Conservation (phyloP, 495 filamentous ascomycete genomes). For the Aspergillus sclerotiicarbonarius region DNA sequence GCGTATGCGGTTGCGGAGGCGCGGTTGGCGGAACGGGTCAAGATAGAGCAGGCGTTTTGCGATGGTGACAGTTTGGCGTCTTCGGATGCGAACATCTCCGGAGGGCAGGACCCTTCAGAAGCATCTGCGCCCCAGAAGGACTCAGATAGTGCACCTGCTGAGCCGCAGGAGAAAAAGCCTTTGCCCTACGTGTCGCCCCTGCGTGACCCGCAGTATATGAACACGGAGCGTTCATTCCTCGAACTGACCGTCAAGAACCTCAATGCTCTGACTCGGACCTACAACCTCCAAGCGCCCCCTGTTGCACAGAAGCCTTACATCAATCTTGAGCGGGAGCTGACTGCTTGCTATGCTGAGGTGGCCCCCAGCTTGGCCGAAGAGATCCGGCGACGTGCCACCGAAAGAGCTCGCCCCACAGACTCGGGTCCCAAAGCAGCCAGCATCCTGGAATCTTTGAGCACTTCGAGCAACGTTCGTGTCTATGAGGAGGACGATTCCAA, state of each 20-base stretch:
- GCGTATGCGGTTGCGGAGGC: constrained; percentile 73
- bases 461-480: constrained; percentile 52
- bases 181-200: constrained; percentile 41
- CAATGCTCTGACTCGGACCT: constrained; percentile 78
- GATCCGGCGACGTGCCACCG: constrained; percentile 66
- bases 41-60: constrained; percentile 46
- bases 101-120: not conserved
- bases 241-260: constrained; percentile 74
- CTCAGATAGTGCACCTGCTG: not conserved
- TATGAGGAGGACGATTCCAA: constrained; percentile 69
- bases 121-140: not conserved
- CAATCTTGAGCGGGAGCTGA: constrained; percentile 77
- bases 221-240: constrained; percentile 72
- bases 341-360: constrained; percentile 77
- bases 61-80: constrained; percentile 10
- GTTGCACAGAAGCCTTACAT: constrained; percentile 94
- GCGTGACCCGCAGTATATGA: constrained; percentile 52
- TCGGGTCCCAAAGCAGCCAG: constrained; percentile 35
- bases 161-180: constrained; percentile 17
- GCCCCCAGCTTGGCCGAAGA: constrained; percentile 70
- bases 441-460: constrained; percentile 53
- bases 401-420: constrained; percentile 36
- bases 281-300: constrained; percentile 91
- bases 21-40: constrained; percentile 41
- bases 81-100: not conserved